phyloP scores from a whole-genome alignment of 1,284 basidiomycete species.

The Ustilago loliicola region DNA sequence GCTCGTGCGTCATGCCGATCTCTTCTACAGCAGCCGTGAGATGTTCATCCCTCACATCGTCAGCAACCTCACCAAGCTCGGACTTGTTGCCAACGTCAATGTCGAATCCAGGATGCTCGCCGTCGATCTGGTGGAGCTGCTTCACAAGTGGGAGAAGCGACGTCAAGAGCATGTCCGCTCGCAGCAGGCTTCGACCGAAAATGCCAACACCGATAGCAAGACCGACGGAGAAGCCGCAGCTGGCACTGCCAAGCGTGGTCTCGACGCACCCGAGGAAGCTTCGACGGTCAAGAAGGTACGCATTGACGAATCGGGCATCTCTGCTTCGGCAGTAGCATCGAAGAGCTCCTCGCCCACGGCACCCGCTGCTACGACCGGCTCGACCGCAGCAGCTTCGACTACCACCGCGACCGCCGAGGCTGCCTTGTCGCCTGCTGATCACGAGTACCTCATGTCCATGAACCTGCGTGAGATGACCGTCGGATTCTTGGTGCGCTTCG shows the following conservation, averaged over 20 bases:
- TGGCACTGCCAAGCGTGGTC: constrained; percentile 32
- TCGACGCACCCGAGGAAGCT: constrained; percentile 43
- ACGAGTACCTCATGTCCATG: constrained; percentile 61
- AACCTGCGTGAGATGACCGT: constrained; percentile 76
- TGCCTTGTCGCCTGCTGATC: constrained; percentile 39
- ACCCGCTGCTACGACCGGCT: constrained; percentile 24
- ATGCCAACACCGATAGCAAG: constrained; percentile 8
- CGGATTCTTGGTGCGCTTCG: constrained; percentile 90
- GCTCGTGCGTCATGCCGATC: constrained; percentile 88
- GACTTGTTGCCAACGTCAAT: constrained; percentile 79
- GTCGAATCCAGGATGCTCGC: constrained; percentile 81
- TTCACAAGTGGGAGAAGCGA: constrained; percentile 71
- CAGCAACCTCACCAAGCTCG: constrained; percentile 87
- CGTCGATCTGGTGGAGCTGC: constrained; percentile 71
- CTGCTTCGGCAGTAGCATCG: constrained; percentile 61
- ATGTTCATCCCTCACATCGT: constrained; percentile 97
- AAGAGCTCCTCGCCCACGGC: constrained; percentile 63
- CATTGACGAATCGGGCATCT: constrained; percentile 72
- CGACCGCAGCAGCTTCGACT: not conserved
- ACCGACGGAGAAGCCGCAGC: constrained; percentile 20
- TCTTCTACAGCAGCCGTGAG: constrained; percentile 93
- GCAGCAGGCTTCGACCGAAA: constrained; percentile 24
- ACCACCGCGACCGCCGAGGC: constrained; percentile 10
- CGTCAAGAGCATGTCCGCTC: constrained; percentile 71
- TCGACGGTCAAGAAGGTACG: constrained; percentile 72